Evolutionary conservation across 2,329 filamentous ascomycete genomes (phyloP).

Genomic region (Colletotrichum phormii): DNA sequence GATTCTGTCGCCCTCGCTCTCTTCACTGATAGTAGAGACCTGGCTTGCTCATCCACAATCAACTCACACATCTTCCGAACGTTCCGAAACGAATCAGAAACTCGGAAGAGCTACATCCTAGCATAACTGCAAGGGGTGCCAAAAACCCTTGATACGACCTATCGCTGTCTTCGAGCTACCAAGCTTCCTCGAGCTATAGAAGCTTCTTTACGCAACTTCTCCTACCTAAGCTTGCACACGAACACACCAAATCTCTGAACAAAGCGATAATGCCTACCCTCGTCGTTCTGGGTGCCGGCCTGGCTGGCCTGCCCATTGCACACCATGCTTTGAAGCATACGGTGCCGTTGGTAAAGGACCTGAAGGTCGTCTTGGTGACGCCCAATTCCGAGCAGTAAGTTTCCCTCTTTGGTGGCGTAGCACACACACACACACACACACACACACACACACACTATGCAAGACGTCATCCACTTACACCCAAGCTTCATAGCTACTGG

Average conservation of each 20-base stretch:
- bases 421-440: no score
- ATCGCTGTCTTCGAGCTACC: background rate
- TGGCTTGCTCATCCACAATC: background rate
- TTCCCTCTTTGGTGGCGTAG: no score
- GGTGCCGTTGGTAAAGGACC: slow-evolving; percentile 50
- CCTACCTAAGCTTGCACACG: background rate
- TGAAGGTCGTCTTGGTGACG: slow-evolving; percentile 65
- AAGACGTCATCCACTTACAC: slow-evolving; percentile 9
- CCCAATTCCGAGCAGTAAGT: slow-evolving; percentile 53
- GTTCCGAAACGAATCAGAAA: slow-evolving; percentile 29
- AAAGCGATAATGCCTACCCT: slow-evolving; percentile 60
- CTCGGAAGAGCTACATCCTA: slow-evolving; percentile 1
- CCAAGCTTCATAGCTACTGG: slow-evolving; percentile 62
- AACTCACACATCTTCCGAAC: background rate
- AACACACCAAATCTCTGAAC: background rate
- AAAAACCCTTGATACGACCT: background rate
- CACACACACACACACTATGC: no score
- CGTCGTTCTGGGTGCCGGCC: slow-evolving; percentile 64
- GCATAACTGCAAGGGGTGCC: background rate
- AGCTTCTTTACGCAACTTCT: background rate
- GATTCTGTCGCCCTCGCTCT: background rate
- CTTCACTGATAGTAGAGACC: background rate
- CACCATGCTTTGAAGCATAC: slow-evolving; percentile 65
- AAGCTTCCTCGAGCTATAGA: background rate
- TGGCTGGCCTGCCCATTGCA: slow-evolving; percentile 61